phyloP scores from a whole-genome alignment of 768 basidiomycete species.

The Xerocomellus amylosporus region DNA sequence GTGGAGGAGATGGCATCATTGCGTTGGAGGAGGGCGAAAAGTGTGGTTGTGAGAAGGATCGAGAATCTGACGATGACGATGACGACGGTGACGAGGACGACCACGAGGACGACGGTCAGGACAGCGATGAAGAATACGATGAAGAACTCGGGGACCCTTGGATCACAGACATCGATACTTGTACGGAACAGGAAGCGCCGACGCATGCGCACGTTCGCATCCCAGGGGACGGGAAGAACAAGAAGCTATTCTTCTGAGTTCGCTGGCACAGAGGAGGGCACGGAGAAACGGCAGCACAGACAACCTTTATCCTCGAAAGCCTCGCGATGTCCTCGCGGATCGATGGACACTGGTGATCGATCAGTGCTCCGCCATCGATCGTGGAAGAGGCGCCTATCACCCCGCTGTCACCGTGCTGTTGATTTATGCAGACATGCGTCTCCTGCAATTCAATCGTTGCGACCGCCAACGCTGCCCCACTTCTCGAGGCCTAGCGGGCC shows the following conservation, averaged over 20 bases:
- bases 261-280: neutral
- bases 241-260: conserved; percentile 68
- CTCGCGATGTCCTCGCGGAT: conserved; percentile 15
- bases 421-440: neutral
- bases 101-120: conserved; percentile 33
- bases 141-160: conserved; percentile 87
- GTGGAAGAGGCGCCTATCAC: neutral
- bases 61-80: conserved; percentile 18
- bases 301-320: conserved; percentile 1
- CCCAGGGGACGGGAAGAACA: conserved; percentile 68
- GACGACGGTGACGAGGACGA: conserved; percentile 44
- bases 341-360: conserved; percentile 14
- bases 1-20: conserved; percentile 70
- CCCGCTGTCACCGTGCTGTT: neutral
- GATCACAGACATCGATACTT: conserved; percentile 71
- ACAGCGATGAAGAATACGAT: conserved; percentile 42
- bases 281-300: neutral
- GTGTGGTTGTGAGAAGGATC: conserved; percentile 64
- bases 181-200: conserved; percentile 50
- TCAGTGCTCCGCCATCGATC: conserved; percentile 2
- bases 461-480: neutral
- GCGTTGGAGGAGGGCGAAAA: conserved; percentile 33
- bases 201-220: conserved; percentile 75
- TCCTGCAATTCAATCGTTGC: neutral
- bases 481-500: neutral